Evolutionary conservation across 257 asterid genomes (phyloP).

Genomic region (Nicotiana tabacum): DNA sequence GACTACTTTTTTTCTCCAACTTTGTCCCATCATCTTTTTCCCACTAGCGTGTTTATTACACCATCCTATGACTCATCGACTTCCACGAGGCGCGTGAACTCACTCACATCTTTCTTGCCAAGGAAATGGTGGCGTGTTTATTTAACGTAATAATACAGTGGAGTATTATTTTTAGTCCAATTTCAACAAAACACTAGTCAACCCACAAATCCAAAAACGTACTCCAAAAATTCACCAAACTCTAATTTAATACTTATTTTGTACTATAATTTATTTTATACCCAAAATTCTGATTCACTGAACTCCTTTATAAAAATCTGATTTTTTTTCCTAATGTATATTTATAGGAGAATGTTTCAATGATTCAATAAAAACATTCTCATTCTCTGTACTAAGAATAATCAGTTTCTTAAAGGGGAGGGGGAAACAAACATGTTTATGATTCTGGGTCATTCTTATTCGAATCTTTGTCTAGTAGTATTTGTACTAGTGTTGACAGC

Average conservation of each 20-base stretch:
- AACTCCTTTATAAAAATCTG: not conserved
- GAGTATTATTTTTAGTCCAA: not conserved
- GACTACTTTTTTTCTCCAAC: not conserved
- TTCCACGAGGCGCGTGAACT: not conserved
- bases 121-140: not conserved
- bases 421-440: not conserved
- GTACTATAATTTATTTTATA: not conserved
- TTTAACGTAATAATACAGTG: not conserved
- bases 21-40: not conserved
- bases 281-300: not conserved
- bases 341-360: slow-evolving; percentile 6
- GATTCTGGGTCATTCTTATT: slow-evolving; percentile 35
- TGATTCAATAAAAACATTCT: not conserved
- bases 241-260: not conserved
- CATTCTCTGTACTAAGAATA: not conserved
- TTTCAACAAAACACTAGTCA: slow-evolving; percentile 15
- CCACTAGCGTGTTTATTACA: not conserved
- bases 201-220: slow-evolving; percentile 25
- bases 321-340: not conserved
- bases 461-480: slow-evolving; percentile 20
- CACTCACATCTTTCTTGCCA: not conserved
- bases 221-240: slow-evolving; percentile 16
- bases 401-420: not conserved
- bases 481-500: slow-evolving; percentile 21
- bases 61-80: not conserved